Evolutionary conservation across 1,139 yeast species (phyloP).

Genomic region (Taphrina communis): DNA sequence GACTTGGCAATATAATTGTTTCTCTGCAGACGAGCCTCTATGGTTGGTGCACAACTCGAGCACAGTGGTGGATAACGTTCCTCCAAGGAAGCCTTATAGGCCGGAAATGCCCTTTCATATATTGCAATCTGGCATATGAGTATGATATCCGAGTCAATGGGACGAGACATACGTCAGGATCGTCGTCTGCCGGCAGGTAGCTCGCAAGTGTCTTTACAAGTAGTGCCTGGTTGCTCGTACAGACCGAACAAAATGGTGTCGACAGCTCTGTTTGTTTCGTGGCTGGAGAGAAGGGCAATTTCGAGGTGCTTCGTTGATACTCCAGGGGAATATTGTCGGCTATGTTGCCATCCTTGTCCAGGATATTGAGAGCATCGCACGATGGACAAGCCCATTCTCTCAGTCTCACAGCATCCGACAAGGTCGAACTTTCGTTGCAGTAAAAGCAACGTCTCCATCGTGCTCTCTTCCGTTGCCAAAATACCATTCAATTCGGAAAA

Average conservation of each 20-base stretch:
- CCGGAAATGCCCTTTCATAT: slow-evolving; percentile 42
- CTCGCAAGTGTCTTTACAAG: slow-evolving; percentile 44
- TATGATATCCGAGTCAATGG: neutral
- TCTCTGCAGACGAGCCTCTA: slow-evolving; percentile 42
- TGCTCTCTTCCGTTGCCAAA: slow-evolving; percentile 2
- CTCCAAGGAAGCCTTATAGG: slow-evolving; percentile 44
- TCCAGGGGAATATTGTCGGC: slow-evolving; percentile 41
- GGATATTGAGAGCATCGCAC: slow-evolving; percentile 44
- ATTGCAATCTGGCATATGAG: slow-evolving; percentile 13
- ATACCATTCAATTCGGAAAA: neutral
- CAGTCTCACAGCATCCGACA: neutral
- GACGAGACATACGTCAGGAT: slow-evolving; percentile 43
- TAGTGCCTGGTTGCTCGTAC: slow-evolving; percentile 45
- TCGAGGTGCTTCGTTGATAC: slow-evolving; percentile 9
- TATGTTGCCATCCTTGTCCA: slow-evolving; percentile 41
- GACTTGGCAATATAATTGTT: slow-evolving; percentile 46
- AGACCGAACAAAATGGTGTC: slow-evolving; percentile 46
- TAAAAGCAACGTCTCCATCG: slow-evolving; percentile 24
- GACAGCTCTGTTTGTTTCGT: slow-evolving; percentile 19
- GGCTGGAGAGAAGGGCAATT: neutral
- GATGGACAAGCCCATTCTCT: slow-evolving; percentile 45
- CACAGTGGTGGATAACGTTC: slow-evolving; percentile 46
- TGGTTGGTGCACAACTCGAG: slow-evolving; percentile 42
- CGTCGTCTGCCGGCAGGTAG: slow-evolving; percentile 44
- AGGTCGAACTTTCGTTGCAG: slow-evolving; percentile 16